phyloP scores from a whole-genome alignment of 495 filamentous ascomycete species.

The Corynascus novoguineensis region DNA sequence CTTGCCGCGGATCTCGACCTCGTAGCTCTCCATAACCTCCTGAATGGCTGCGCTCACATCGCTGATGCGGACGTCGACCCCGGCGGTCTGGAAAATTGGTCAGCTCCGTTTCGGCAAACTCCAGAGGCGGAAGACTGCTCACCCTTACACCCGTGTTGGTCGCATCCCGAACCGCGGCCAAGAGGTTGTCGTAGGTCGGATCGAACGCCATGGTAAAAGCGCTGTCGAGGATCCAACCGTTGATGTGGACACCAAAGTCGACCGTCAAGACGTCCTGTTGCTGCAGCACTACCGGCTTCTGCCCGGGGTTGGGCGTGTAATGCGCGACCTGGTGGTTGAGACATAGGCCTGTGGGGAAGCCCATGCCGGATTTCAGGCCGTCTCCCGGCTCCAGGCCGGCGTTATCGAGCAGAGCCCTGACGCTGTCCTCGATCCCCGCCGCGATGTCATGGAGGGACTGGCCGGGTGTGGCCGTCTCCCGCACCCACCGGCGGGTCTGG shows the following conservation, averaged over 20 bases:
- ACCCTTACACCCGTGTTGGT: slow-evolving; percentile 80
- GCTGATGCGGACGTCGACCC: slow-evolving; percentile 72
- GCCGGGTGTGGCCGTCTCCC: slow-evolving; percentile 75
- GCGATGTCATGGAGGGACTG: slow-evolving; percentile 76
- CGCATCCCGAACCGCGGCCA: slow-evolving; percentile 75
- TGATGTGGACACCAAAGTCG: slow-evolving; percentile 87
- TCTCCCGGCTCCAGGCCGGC: slow-evolving; percentile 73
- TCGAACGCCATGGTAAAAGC: slow-evolving; percentile 89
- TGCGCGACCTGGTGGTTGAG: slow-evolving; percentile 85
- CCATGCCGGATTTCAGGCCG: slow-evolving; percentile 72
- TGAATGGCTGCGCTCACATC: slow-evolving; percentile 75
- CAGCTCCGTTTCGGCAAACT: not conserved
- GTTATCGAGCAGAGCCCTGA: slow-evolving; percentile 73
- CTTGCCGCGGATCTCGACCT: slow-evolving; percentile 69
- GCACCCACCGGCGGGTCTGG: slow-evolving; percentile 78
- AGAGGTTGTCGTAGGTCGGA: slow-evolving; percentile 74
- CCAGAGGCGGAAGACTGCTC: not conserved
- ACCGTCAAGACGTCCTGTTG: slow-evolving; percentile 88
- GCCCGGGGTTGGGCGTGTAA: slow-evolving; percentile 83
- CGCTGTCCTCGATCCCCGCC: slow-evolving; percentile 77
- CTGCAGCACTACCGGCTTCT: slow-evolving; percentile 66
- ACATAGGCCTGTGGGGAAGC: slow-evolving; percentile 84
- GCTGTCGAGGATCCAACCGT: slow-evolving; percentile 85
- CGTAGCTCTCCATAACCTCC: slow-evolving; percentile 85
- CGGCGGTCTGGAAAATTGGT: slow-evolving; percentile 45